Base-by-base conservation (phyloP, 1,139 yeast species). In the Blastobotrys ciferrii region DNA sequence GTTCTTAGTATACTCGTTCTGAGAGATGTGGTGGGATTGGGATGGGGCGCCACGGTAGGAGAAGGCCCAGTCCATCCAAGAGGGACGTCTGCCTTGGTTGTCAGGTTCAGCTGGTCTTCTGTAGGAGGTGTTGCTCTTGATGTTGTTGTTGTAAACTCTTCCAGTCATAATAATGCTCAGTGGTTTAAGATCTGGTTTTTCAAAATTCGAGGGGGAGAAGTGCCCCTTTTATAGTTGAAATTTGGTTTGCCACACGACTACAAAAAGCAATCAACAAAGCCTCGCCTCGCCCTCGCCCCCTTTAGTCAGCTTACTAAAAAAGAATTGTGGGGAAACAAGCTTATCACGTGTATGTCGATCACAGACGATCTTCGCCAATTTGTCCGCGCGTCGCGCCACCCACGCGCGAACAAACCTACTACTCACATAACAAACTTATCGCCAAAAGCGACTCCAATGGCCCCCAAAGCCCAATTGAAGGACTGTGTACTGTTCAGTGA, bases 1-100 rank as follows among this genome's bases (percentile, higher is more conserved):
- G 28, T 36, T 36, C 40, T 36, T 36, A 18, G 40, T 36, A 28
- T 36, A 36, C 28, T 36, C 40, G 28, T 19, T 36, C 40, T 36
- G 40, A 6, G 40, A 36, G 11, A 36, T 17, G 28, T 36, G 40
- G 19, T 36, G 40, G 25, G 40, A 36, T 14, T 23, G 25, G 4
- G 28, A 11, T 19, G 25, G 25, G 3, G 25, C n/a, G 15, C 40
- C 40, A 6, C 19, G 25, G 28, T 17, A 36, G 13, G 40, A 36
- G 12, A 36, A 36, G 25, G 40, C 40, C 40, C 40, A 36, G 18
- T 36, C 40, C 40, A 36, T 36, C 13, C 18, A 36, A 13, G 25
- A 17, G 5, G 40, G 40, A 5, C 40, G 40, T 13, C 40, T 23
- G n/a, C 12, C 40, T 15, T 36, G 17, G 14, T 17, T 28, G 7